phyloP scores from a whole-genome alignment of 164 flowering plant species.

The Cinnamomum micranthum region DNA sequence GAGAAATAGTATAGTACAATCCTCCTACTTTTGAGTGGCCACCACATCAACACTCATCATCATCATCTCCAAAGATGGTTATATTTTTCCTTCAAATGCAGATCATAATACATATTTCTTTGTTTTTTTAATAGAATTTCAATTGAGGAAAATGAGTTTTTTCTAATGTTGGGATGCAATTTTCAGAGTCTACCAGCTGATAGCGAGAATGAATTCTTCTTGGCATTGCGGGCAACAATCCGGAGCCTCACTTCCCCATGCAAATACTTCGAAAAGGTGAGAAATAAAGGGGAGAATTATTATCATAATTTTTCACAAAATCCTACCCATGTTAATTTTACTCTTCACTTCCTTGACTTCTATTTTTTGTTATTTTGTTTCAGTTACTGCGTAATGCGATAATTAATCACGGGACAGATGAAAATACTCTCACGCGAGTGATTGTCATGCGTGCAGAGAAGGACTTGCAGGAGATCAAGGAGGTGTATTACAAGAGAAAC shows the following conservation, averaged over 20 bases:
- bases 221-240: conserved; percentile 43
- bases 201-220: conserved; percentile 28
- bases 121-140: neutral
- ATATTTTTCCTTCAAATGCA: too few relatives aligned
- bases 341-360: neutral
- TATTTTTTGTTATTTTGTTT: neutral
- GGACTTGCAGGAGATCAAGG: conserved; percentile 66
- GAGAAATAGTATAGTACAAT: too few relatives aligned
- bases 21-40: too few relatives aligned
- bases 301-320: neutral
- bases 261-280: conserved; percentile 63
- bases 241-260: conserved; percentile 51
- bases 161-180: too few relatives aligned
- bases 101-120: neutral
- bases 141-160: neutral
- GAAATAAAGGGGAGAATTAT: neutral
- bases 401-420: conserved; percentile 57
- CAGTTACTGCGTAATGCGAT: conserved; percentile 49
- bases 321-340: neutral
- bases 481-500: conserved; percentile 63
- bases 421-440: conserved; percentile 66
- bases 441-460: conserved; percentile 71
- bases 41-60: too few relatives aligned
- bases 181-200: conserved; percentile 21
- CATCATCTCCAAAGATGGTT: too few relatives aligned